phyloP scores from a whole-genome alignment of 768 basidiomycete genomes.

The Kwoniella botswanensis region DNA sequence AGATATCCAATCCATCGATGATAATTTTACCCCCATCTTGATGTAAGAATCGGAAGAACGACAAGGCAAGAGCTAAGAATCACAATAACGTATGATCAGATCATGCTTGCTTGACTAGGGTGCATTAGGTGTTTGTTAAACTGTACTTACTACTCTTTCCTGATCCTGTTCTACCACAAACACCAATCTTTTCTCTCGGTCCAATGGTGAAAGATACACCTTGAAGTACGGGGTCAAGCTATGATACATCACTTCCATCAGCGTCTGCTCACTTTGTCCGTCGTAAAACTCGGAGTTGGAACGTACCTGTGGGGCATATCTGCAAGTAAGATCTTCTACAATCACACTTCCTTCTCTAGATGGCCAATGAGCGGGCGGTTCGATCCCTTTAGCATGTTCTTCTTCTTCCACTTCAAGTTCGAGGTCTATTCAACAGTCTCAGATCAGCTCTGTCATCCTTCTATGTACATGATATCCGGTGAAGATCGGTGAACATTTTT shows the following conservation, averaged over 20 bases:
- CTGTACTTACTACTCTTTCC: constrained; percentile 41
- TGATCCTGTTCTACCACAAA: constrained; percentile 56
- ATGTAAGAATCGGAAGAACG: constrained; percentile 61
- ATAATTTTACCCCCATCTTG: constrained; percentile 55
- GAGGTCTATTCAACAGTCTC: constrained; percentile 41
- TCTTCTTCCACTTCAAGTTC: constrained; percentile 56
- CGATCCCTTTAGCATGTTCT: constrained; percentile 45
- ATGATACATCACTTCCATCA: neutral
- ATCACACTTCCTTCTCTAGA: constrained; percentile 54
- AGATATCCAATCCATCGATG: constrained; percentile 61
- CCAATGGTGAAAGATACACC: constrained; percentile 58
- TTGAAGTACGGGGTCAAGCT: constrained; percentile 58
- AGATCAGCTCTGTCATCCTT: neutral
- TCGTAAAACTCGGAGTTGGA: neutral
- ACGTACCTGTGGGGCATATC: constrained; percentile 54
- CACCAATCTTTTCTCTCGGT: constrained; percentile 60
- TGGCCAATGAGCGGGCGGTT: constrained; percentile 61
- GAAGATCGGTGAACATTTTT: no score
- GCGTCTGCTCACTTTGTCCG: neutral
- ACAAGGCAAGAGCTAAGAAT: constrained; percentile 57
- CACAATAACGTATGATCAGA: neutral
- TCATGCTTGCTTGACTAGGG: neutral
- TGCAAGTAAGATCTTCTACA: constrained; percentile 57
- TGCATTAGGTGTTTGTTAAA: neutral
- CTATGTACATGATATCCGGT: neutral